Percentiles rank a stretch among this genome's conserved stretches.
phyloP scores from a whole-genome alignment of 2,329 filamentous ascomycete species.

The Karstenula rhodostoma region DNA sequence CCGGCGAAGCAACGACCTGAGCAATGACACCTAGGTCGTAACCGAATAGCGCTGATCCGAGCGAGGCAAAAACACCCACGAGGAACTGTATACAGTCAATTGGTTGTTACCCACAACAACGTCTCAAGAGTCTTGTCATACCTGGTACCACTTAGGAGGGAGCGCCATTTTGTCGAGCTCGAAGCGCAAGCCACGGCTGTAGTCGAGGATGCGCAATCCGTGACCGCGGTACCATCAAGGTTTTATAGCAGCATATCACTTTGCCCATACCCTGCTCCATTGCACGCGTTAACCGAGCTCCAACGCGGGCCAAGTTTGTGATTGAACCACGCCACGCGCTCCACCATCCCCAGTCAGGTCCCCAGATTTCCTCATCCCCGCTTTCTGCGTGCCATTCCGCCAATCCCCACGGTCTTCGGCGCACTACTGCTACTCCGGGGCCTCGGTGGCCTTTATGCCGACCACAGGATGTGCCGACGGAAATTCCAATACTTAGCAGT shows the following conservation, averaged over 20 bases:
- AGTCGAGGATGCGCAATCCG: slow-evolving; percentile 19
- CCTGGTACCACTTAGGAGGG: slow-evolving; percentile 66
- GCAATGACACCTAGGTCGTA: slow-evolving; percentile 69
- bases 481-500: slow-evolving; percentile 10
- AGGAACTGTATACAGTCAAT: slow-evolving; percentile 56
- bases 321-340: slow-evolving; percentile 11
- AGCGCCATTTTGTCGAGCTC: slow-evolving; percentile 56
- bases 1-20: slow-evolving; percentile 60
- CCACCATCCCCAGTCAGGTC: slow-evolving; percentile 22
- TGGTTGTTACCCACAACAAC: neutral
- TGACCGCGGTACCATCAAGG: slow-evolving; percentile 7
- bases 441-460: slow-evolving; percentile 13
- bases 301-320: neutral
- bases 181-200: slow-evolving; percentile 17
- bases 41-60: slow-evolving; percentile 66
- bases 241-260: slow-evolving; percentile 29
- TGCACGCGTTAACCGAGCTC: slow-evolving; percentile 10
- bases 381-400: slow-evolving; percentile 8
- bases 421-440: slow-evolving; percentile 11
- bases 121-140: slow-evolving; percentile 29
- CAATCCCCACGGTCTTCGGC: slow-evolving; percentile 14
- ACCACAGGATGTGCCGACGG: slow-evolving; percentile 1
- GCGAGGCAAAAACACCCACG: slow-evolving; percentile 65
- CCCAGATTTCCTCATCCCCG: slow-evolving; percentile 23
- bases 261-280: neutral